phyloP scores from a whole-genome alignment of 2,329 filamentous ascomycete genomes.

The Diaporthe capsici region DNA sequence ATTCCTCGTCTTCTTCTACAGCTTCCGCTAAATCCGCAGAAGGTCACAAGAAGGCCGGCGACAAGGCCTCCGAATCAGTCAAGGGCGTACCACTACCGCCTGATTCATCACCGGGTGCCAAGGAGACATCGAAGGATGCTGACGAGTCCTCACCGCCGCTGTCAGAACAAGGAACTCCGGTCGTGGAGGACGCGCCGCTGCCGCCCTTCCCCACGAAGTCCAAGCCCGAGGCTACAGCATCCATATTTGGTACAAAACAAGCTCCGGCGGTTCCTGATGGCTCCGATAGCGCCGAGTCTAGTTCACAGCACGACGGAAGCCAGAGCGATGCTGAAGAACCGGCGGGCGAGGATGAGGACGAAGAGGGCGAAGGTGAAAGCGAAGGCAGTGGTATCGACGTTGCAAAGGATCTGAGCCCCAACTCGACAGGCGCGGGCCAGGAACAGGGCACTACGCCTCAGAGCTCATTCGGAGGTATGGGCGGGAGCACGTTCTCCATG shows the following conservation, averaged over 20 bases:
- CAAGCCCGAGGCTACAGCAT: constrained; percentile 46
- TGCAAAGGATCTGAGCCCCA: constrained; percentile 73
- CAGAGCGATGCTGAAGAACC: constrained; percentile 51
- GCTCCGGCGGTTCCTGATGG: constrained; percentile 53
- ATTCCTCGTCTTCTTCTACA: constrained; percentile 67
- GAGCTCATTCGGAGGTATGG: constrained; percentile 69
- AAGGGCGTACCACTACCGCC: constrained; percentile 50
- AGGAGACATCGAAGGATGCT: constrained; percentile 47
- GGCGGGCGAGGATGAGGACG: constrained; percentile 61
- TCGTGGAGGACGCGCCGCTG: constrained; percentile 45
- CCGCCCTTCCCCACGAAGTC: constrained; percentile 47
- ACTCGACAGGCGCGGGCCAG: constrained; percentile 58
- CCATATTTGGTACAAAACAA: constrained; percentile 47
- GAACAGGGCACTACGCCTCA: constrained; percentile 69
- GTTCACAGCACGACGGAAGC: constrained; percentile 47
- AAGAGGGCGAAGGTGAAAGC: constrained; percentile 60
- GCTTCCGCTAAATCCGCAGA: constrained; percentile 55
- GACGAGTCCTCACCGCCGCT: constrained; percentile 4
- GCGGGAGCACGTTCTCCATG: constrained; percentile 61
- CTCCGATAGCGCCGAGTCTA: constrained; percentile 48
- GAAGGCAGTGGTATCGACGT: constrained; percentile 76
- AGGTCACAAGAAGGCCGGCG: constrained; percentile 43
- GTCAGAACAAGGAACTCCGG: constrained; percentile 38
- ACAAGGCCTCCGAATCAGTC: constrained; percentile 39
- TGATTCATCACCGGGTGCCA: constrained; percentile 52